Evolutionary conservation across 306 rosid species (phyloP).

Genomic region (Carpinus fangiana): DNA sequence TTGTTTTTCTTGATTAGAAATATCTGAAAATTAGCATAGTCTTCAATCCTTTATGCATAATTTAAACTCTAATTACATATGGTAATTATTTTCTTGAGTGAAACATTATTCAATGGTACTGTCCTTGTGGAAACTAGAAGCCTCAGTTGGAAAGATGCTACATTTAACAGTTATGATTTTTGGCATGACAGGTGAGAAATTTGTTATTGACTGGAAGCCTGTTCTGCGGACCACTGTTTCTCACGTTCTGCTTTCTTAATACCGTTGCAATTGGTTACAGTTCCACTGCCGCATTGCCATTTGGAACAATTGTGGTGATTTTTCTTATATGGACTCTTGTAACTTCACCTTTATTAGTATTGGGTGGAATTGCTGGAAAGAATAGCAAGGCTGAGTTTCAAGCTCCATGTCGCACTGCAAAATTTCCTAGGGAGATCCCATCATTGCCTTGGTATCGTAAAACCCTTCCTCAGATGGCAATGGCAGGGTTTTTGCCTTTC

Average conservation of each 20-base stretch:
- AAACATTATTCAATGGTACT: background rate
- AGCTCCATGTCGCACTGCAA: slow-evolving; percentile 49
- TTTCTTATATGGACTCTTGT: slow-evolving; percentile 60
- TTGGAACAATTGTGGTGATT: slow-evolving; percentile 55
- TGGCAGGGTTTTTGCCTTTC: slow-evolving; percentile 53
- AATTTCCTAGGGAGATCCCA: slow-evolving; percentile 55
- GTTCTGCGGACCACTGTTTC: slow-evolving; percentile 49
- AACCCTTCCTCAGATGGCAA: slow-evolving; percentile 49
- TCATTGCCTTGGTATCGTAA: slow-evolving; percentile 46
- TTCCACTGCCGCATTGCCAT: slow-evolving; percentile 52
- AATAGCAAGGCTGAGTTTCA: slow-evolving; percentile 43
- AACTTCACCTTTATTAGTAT: slow-evolving; percentile 45
- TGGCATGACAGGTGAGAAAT: slow-evolving; percentile 43
- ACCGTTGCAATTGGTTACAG: slow-evolving; percentile 52
- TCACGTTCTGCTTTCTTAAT: slow-evolving; percentile 52
- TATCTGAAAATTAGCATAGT: background rate
- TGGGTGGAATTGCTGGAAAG: slow-evolving; percentile 55
- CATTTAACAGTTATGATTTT: slow-evolving; percentile 20
- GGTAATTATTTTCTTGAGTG: background rate
- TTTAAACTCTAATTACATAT: background rate
- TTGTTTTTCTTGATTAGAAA: slow-evolving; percentile 9
- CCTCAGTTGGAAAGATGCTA: slow-evolving; percentile 11
- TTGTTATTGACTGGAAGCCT: slow-evolving; percentile 50
- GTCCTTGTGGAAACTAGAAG: slow-evolving; percentile 16
- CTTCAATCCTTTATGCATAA: background rate